Evolutionary conservation across 345 rosid genomes (phyloP).

Genomic region (Hibiscus mutabilis): DNA sequence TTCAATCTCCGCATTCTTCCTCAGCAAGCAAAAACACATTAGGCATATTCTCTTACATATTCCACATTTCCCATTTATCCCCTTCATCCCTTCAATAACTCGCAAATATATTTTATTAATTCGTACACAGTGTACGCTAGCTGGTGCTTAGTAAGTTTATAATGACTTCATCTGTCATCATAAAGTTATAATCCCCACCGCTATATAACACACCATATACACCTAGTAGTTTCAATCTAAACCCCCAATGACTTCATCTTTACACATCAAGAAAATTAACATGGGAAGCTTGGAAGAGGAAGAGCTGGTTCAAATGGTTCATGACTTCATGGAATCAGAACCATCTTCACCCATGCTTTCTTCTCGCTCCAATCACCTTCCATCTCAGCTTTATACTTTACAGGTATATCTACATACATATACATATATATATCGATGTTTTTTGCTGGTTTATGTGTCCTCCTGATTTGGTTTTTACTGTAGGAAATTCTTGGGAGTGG

Average conservation of each 20-base stretch:
- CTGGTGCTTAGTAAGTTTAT: background rate
- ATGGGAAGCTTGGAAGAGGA: conserved; percentile 38
- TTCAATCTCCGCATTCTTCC: conserved; percentile 4
- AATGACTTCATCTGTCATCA: conserved; percentile 10
- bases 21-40: background rate
- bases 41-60: conserved; percentile 20
- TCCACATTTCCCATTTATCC: background rate
- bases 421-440: background rate
- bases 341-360: conserved; percentile 20
- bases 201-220: background rate
- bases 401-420: conserved; percentile 22
- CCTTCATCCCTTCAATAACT: background rate
- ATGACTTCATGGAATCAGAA: conserved; percentile 49
- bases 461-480: conserved; percentile 8
- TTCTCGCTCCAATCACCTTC: conserved; percentile 14
- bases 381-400: conserved; percentile 18
- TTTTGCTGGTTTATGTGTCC: background rate
- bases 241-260: background rate
- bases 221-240: background rate
- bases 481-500: conserved; percentile 34
- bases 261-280: background rate
- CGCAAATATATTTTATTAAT: background rate
- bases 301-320: conserved; percentile 46
- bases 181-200: conserved; percentile 9
- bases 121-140: background rate